Evolutionary conservation across 2,329 filamentous ascomycete species (phyloP), one percentile per base, ranked within the genome.

Genomic region (Neofusicoccum umdonicola): DNA sequence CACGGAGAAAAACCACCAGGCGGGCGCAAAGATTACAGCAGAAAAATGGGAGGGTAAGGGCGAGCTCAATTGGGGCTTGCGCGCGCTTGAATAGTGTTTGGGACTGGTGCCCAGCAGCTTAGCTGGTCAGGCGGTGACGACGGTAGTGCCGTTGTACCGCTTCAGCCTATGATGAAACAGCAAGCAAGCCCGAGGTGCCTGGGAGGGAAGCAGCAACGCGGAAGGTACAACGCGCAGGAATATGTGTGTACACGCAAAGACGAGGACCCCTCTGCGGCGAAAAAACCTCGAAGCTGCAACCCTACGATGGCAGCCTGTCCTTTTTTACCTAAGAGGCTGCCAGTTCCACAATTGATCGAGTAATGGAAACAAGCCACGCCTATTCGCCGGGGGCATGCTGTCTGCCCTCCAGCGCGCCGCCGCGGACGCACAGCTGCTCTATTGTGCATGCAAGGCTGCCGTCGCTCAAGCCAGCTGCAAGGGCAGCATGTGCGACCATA

Each of bases 261-360:
- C 39, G 50, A 31, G 11, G 27, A 35, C 12, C 22, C 22, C 12
- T 12, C 19, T 17, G 41, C 41, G 19, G 27, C 12, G 11, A 35
- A 34, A 37, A 60, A 60, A 47, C 34, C 41, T 12, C 19, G 56
- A 47, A 60, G 56, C 41, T 60, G 56, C 42, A 60, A 60, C 27
- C 56, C 56, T 60, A 47, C 56, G 56, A 60, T 45, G 56, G 56
- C 56, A 60, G 56, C 56, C 56, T 60, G 56, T 37, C 31, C 17
- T 60, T 64, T 60, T 64, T 57, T 50, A 58, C 44, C 50, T 58
- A 58, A 64, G 52, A 64, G 62, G 44, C 52, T 58, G 51, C 51
- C 45, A 37, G 62, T 58, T 58, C 58, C 58, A 51, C 62, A 64
- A 48, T 64, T 64, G 63, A 65, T 65, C 63, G 63, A 65, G 63